Base-by-base conservation (phyloP, 2,329 filamentous ascomycete genomes). In the Trichoderma sp. region DNA sequence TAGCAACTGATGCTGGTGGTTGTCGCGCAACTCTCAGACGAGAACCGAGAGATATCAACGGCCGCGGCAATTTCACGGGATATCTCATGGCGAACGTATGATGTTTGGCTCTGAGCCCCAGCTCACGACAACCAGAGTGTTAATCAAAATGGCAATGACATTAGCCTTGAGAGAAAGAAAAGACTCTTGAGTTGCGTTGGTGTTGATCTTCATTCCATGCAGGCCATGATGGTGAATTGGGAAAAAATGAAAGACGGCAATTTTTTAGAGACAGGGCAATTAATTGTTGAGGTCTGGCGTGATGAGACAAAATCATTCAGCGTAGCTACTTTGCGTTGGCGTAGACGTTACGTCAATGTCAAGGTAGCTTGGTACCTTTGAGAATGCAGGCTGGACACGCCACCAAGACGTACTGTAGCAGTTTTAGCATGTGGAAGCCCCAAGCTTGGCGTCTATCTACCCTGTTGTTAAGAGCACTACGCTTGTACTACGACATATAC, bases 1-100 rank as follows among this genome's bases (percentile, higher is more conserved):
- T 74, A 56, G 76, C 61, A 74, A 68, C 39, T 68, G 73, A 58
- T 73, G 58, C 36, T 34, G 51, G 56, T 32, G 72, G 66, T 34
- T 21, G 70, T 21, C 57, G 58, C 47, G 66, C n/a, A 32, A 53
- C 39, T 57, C 69, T 71, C n/a, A 61, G 66, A 4, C 43, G 53
- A 8, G 62, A 18, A 21, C 53, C 53, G 28, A 71, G 68, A 32
- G 73, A 62, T 24, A 56, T 61, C 64, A 75, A 43, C 56, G 43
- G 43, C 66, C 74, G 73, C n/a, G 69, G 26, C 28, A 73, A 28
- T 53, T 53, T 67, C 34, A 58, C 43, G 26, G 72, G 64, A 51
- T 70, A 71, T 61, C 67, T 74, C 74, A 76, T 76, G 15, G 51
- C 61, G 58, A 53, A 43, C 30, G 69, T 60, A 26, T 28, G 34